A percentile compares a stretch with the other conserved stretches of the same genome.
phyloP scores from a whole-genome alignment of 805 yeast genomes.

The Naumovozyma dairenensis region DNA sequence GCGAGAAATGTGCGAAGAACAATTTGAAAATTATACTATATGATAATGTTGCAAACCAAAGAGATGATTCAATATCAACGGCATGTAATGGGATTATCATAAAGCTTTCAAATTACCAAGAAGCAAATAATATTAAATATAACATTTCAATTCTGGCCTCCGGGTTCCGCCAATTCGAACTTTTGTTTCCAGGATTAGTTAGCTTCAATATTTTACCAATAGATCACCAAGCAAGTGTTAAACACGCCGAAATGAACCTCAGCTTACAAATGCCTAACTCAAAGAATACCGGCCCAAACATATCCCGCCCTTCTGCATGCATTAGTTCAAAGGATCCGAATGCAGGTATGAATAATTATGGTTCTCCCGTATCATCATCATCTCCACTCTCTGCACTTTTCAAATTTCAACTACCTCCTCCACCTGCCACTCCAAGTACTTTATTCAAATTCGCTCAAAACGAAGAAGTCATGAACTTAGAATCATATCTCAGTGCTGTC shows the following conservation, averaged over 20 bases:
- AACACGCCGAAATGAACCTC: constrained; percentile 2
- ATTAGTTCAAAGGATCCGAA: not conserved
- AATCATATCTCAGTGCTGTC: constrained; percentile 26
- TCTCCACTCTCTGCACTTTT: constrained; percentile 27
- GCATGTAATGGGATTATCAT: constrained; percentile 22
- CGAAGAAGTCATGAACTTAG: constrained; percentile 25
- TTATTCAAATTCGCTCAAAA: constrained; percentile 22
- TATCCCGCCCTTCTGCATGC: not conserved
- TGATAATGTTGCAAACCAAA: constrained; percentile 18
- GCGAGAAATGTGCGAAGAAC: constrained; percentile 5
- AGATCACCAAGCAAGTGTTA: not conserved
- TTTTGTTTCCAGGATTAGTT: constrained; percentile 12
- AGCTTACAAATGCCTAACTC: constrained; percentile 5
- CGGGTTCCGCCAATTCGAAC: constrained; percentile 15
- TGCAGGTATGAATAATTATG: constrained; percentile 3
- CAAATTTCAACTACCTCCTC: constrained; percentile 24
- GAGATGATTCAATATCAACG: constrained; percentile 17
- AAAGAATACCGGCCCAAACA: not conserved
- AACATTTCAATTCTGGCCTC: constrained; percentile 14
- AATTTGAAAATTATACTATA: constrained; percentile 18
- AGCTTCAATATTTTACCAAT: not conserved
- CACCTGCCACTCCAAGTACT: constrained; percentile 10
- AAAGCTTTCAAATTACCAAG: constrained; percentile 14
- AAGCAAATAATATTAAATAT: constrained; percentile 1
- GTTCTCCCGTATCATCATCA: constrained; percentile 23